A percentile compares a stretch with the other conserved stretches of the same genome.
Conservation (phyloP, 2,329 filamentous ascomycete species). For the Lachnellula suecica region DNA sequence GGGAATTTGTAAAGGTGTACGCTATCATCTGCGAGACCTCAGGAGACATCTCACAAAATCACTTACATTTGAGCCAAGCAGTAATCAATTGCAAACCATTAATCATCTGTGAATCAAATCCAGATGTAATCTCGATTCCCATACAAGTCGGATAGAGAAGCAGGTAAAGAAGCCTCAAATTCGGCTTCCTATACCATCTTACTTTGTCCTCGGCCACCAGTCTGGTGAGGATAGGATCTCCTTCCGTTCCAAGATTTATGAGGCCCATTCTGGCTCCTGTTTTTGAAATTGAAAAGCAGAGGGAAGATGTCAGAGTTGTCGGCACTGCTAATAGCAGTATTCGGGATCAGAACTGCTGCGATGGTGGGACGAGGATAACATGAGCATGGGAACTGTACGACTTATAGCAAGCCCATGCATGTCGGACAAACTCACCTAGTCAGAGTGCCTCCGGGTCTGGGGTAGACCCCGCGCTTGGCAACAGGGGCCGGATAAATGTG, state of each 20-base stretch:
- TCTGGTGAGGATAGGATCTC: slow-evolving; percentile 37
- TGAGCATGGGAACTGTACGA: too few relatives aligned
- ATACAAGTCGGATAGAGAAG: slow-evolving; percentile 45
- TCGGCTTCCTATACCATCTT: slow-evolving; percentile 38
- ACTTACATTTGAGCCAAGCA: slow-evolving; percentile 30
- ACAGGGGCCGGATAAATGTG: neutral
- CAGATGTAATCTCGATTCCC: slow-evolving; percentile 52
- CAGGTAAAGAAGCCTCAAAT: slow-evolving; percentile 36
- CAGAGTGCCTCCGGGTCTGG: too few relatives aligned
- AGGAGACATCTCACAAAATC: too few relatives aligned
- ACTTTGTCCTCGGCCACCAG: slow-evolving; percentile 37
- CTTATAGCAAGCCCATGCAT: too few relatives aligned
- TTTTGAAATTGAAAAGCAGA: neutral
- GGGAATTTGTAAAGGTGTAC: too few relatives aligned
- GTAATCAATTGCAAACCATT: slow-evolving; percentile 39
- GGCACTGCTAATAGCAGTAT: neutral
- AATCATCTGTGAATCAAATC: slow-evolving; percentile 50
- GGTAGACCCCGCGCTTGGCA: neutral
- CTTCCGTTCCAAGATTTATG: neutral
- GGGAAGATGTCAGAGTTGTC: neutral
- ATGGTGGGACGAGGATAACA: too few relatives aligned
- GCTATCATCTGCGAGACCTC: too few relatives aligned
- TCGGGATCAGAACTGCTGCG: neutral
- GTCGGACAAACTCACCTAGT: too few relatives aligned
- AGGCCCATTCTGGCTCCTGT: neutral